Base-by-base conservation (phyloP, 148 eudicot species). In the Vaccinium vitisidaea region DNA sequence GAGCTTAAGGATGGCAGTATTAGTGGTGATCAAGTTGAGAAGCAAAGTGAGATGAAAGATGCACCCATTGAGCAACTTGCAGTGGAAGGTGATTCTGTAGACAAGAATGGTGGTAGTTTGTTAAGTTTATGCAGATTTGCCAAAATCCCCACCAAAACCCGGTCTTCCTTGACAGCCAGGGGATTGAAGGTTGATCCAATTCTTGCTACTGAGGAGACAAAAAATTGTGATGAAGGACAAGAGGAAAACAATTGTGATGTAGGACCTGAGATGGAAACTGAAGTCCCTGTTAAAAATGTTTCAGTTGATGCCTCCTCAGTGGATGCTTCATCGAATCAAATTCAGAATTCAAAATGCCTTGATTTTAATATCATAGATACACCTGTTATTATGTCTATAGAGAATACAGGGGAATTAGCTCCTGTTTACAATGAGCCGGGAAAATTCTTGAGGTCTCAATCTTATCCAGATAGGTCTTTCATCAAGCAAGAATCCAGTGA, bases 111-210 rank as follows among this genome's bases (percentile, higher is more conserved):
- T 39, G 61, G 79, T 52, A 85, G 92, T 84, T 83, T 92, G 86
- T 79, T 86, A 32, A 88, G 84, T 78, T 79, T 86, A 4, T 84
- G 89, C 83, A 83, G 84, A n/a, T 90, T 88, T 84, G 89, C 83
- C 55, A 88, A 90, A 85, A 84, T 89, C 84, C 89, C 90, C 71
- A 90, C 92, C 32, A 90, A 82, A 86, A 84, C 93, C 43, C 92
- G 90, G 80, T 87, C 93, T 80, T 88, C 92, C 69, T 83, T 92
- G 87, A 58, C 86, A 80, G 70, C 36, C 23, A 87, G 53, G 87
- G 85, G 84, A 58, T 67, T 73, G 23, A 88, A 86, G 79, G 83
- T 56, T 78, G 89, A 91, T 27, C 82, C 85, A 49, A 82, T 85
- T 86, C 82, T 84, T 39, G 63, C 85, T 46, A 63, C 82, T 21